Percentiles rank a stretch among this genome's conserved stretches.
These are phyloP conservation scores for Iris macrosiphon DNA, from an alignment of 106 monocot species.

Conservation along the genomic window DNA sequence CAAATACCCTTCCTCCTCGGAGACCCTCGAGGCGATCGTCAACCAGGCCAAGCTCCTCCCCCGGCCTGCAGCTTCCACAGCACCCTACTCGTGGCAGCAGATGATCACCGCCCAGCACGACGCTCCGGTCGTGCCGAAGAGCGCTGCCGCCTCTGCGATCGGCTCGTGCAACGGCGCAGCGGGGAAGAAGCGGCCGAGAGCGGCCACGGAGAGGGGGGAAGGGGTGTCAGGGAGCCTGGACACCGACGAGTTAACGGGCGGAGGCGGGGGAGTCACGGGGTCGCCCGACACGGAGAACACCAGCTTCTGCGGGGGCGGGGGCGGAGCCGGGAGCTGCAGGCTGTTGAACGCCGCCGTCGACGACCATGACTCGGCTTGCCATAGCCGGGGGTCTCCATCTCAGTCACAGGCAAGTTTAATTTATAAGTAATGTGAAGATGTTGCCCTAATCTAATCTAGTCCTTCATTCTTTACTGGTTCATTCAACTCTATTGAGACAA, in stretches of 20 bases:
- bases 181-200: slow-evolving; percentile 2
- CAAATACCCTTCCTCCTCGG: slow-evolving; percentile 17
- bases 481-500: too few species aligned
- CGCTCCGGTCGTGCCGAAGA: not conserved
- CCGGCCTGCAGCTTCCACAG: slow-evolving; percentile 3
- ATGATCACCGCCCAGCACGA: not conserved
- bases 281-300: slow-evolving; percentile 60
- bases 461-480: too few species aligned
- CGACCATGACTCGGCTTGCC: slow-evolving; percentile 38
- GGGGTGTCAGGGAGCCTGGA: slow-evolving; percentile 19
- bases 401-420: slow-evolving; percentile 11
- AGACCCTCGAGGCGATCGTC: slow-evolving; percentile 59
- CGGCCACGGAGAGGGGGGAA: slow-evolving; percentile 7
- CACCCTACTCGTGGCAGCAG: not conserved
- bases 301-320: slow-evolving; percentile 20
- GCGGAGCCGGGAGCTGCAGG: not conserved
- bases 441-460: not conserved
- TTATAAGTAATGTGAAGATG: not conserved
- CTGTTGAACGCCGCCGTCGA: not conserved
- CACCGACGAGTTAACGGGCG: slow-evolving; percentile 12
- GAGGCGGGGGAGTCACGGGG: slow-evolving; percentile 8
- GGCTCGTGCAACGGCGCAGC: not conserved
- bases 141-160: not conserved
- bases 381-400: slow-evolving; percentile 22
- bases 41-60: slow-evolving; percentile 43